Evolutionary conservation across 768 basidiomycete species (phyloP).

Genomic region (Peribolospora baueri): DNA sequence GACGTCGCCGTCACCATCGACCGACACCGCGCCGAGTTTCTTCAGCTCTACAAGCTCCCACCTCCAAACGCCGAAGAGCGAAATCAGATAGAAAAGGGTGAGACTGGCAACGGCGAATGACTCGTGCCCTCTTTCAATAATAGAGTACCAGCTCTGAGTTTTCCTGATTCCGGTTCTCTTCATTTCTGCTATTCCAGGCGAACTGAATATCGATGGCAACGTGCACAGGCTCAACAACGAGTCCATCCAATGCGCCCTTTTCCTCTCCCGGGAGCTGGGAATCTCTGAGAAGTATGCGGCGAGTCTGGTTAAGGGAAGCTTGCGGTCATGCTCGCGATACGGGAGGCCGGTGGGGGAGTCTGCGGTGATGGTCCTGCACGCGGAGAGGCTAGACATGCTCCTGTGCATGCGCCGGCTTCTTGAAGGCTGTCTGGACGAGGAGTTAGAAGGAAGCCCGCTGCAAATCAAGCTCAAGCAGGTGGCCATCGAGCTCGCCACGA

Average conservation of each 20-base stretch:
- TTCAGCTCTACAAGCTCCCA: constrained; percentile 10
- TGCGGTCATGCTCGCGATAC: constrained; percentile 42
- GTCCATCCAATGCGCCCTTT: constrained; percentile 49
- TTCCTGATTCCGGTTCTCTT: not conserved
- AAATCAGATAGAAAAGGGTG: constrained; percentile 14
- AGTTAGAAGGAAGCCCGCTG: not conserved
- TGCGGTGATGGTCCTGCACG: constrained; percentile 42
- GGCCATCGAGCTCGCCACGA: constrained; percentile 6
- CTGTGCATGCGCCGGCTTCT: constrained; percentile 47
- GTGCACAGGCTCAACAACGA: constrained; percentile 51
- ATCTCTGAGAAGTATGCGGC: constrained; percentile 64
- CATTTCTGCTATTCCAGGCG: not conserved
- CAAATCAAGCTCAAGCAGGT: constrained; percentile 22
- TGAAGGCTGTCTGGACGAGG: constrained; percentile 27
- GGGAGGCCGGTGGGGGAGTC: constrained; percentile 35
- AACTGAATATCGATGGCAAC: constrained; percentile 18
- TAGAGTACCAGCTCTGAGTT: not conserved
- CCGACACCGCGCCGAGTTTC: too few species aligned
- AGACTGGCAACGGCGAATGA: not conserved
- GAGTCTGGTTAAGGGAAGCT: constrained; percentile 23
- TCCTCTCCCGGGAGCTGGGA: constrained; percentile 55
- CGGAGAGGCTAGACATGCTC: constrained; percentile 40
- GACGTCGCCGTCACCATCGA: too few species aligned
- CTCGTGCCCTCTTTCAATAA: not conserved
- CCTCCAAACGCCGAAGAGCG: constrained; percentile 9